Percentiles rank a stretch among this genome's conserved stretches.
Conservation (phyloP, 2,329 filamentous ascomycete genomes). For the Tympanopsis confertula region DNA sequence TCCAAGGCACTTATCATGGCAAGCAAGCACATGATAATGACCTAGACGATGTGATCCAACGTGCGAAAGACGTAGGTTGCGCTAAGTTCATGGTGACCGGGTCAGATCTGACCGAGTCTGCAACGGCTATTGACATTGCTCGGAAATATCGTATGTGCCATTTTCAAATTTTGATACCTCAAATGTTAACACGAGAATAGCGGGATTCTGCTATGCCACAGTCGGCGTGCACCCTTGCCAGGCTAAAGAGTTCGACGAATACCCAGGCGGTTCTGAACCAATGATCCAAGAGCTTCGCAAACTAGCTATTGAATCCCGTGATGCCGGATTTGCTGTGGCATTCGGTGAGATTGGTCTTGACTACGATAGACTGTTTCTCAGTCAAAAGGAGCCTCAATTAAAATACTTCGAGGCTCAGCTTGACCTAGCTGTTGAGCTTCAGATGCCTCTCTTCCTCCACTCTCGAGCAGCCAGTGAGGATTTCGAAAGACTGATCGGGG, state of each 20-base stretch:
- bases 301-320: conserved; percentile 10
- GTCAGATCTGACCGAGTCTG: conserved; percentile 46
- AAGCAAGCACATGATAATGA: conserved; percentile 39
- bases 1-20: conserved; percentile 46
- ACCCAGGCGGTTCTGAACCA: conserved; percentile 9
- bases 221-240: conserved; percentile 39
- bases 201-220: conserved; percentile 24
- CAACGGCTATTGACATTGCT: conserved; percentile 43
- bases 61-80: conserved; percentile 44
- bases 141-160: conserved; percentile 36
- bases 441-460: conserved; percentile 27
- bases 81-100: conserved; percentile 57
- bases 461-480: conserved; percentile 28
- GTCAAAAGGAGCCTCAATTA: conserved; percentile 26
- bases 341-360: conserved; percentile 38
- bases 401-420: conserved; percentile 27
- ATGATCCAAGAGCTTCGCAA: conserved; percentile 12
- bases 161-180: background rate
- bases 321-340: conserved; percentile 27
- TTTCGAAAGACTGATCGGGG: conserved; percentile 25
- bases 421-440: conserved; percentile 19
- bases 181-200: no score
- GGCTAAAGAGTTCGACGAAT: conserved; percentile 25
- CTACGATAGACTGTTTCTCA: conserved; percentile 30
- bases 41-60: conserved; percentile 40